These are phyloP conservation scores for Inga oerstediana DNA, from an alignment of 306 rosid species.

Conservation along the genomic window DNA sequence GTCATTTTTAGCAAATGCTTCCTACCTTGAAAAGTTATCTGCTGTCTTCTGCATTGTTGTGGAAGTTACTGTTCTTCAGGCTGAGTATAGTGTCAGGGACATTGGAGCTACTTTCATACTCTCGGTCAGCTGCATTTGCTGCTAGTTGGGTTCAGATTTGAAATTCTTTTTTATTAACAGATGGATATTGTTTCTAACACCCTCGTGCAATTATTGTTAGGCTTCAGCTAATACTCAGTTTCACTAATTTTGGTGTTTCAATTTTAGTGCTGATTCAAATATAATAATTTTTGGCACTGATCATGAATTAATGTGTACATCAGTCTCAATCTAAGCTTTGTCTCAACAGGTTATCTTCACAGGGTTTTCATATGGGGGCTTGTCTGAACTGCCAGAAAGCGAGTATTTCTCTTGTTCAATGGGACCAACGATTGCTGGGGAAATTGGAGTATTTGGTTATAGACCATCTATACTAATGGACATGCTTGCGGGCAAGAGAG, in stretches of 20 bases:
- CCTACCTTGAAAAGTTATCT: background rate
- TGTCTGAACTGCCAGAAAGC: conserved; percentile 85
- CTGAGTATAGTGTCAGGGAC: background rate
- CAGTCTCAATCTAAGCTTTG: conserved; percentile 39
- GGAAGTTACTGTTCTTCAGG: background rate
- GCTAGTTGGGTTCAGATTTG: conserved; percentile 20
- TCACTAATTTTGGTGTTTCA: conserved; percentile 18
- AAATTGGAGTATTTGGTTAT: conserved; percentile 96
- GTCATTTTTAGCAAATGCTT: conserved; percentile 23
- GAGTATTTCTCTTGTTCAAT: conserved; percentile 93
- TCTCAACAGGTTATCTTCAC: conserved; percentile 84
- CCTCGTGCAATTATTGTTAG: conserved; percentile 20
- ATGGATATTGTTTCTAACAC: conserved; percentile 18
- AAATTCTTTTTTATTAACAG: background rate
- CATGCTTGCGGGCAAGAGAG: conserved; percentile 99
- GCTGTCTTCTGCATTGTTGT: background rate
- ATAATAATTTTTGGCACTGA: conserved; percentile 11
- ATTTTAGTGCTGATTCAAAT: conserved; percentile 17
- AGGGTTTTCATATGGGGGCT: conserved; percentile 94
- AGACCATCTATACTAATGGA: conserved; percentile 90
- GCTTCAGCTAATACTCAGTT: conserved; percentile 18
- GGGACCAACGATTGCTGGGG: conserved; percentile 97
- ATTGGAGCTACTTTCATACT: conserved; percentile 13
- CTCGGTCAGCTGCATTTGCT: background rate
- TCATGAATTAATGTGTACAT: conserved; percentile 18